Conservation (phyloP, 2,329 filamentous ascomycete species). For the Talaromyces atroroseus region DNA sequence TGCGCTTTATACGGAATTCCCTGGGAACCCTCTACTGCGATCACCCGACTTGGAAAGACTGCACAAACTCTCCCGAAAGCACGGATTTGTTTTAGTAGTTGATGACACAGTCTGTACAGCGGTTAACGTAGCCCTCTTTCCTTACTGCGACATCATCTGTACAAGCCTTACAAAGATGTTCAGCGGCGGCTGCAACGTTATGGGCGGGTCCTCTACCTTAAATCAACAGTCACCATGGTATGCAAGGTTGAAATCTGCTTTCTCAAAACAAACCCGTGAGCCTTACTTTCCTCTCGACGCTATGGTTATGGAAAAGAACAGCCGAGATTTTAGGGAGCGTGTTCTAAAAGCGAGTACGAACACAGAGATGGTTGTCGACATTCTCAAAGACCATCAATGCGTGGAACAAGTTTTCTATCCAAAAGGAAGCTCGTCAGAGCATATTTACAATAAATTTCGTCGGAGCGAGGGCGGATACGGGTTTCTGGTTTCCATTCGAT, state of each 20-base stretch:
- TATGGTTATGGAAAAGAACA: constrained; percentile 19
- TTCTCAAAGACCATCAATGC: constrained; percentile 16
- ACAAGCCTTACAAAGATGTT: constrained; percentile 17
- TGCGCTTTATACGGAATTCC: constrained; percentile 13
- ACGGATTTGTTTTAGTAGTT: constrained; percentile 13
- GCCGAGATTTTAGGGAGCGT: constrained; percentile 19
- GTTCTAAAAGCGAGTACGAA: constrained; percentile 18
- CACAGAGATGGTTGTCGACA: constrained; percentile 18
- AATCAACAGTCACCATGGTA: constrained; percentile 5
- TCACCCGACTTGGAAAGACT: constrained; percentile 14
- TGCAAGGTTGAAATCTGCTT: constrained; percentile 18
- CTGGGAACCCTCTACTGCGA: constrained; percentile 12
- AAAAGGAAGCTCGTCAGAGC: constrained; percentile 12
- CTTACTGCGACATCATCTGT: constrained; percentile 15
- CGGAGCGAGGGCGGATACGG: constrained; percentile 21
- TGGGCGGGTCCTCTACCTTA: constrained; percentile 12
- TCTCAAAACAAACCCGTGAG: constrained; percentile 44
- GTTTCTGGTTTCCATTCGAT: constrained; percentile 21
- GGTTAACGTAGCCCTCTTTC: constrained; percentile 14
- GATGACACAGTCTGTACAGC: constrained; percentile 16
- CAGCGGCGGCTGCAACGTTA: constrained; percentile 16
- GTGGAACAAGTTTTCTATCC: constrained; percentile 23
- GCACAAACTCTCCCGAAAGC: constrained; percentile 8
- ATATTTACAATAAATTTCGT: constrained; percentile 18
- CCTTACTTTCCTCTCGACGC: constrained; percentile 21